Evolutionary conservation across 192 early-diverging fungal genomes (phyloP), one percentile per base, ranked within the genome.

Genomic region (Spizellomyces sp.): DNA sequence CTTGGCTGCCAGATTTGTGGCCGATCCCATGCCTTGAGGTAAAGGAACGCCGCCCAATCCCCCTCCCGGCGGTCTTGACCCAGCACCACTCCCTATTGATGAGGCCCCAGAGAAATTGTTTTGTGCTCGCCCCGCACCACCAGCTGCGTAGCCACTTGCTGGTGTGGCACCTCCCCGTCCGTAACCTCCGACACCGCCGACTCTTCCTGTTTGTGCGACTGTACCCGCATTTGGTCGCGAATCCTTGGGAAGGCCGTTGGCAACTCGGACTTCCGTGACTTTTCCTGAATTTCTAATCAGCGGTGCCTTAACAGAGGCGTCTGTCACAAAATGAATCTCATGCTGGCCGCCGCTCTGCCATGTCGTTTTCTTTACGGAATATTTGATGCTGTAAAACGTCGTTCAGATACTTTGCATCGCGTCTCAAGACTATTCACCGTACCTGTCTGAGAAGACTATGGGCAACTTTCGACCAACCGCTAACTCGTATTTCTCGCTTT

Each of bases 291-390:
- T 74, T 64, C 80, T 81, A 67, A 78, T 56, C 5, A 67, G 58
- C 2, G 81, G 75, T 4, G 70, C 22, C 47, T 80, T 79, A 52
- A 45, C 55, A 10, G 45, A 56, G 8, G 63, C 27, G 70, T 86
- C 84, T 5, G 76, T 68, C 9, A 77, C 74, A 64, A 83, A 86
- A 14, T 71, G 69, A 43, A 86, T 58, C 56, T 83, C 79, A 9
- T 68, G 69, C n/a, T 57, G 58, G 8, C 84, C 84, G 44, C 84
- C 84, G 12, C 71, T 52, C 55, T 86, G 84, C 81, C 81, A 86
- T 14, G 79, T 86, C 4, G 85, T 87, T 57, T 87, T 87, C 68
- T 87, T 87, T 36, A 87, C 85, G 2, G 85, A 65, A 60, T 87
- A 87, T 42, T 79, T 79, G 66, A 87, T 84, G 52, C 74, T 86